Evolutionary conservation across 352 stramenopile genomes (phyloP), one percentile per base, ranked within the genome.

Genomic region (Globisporangium sylvaticum): DNA sequence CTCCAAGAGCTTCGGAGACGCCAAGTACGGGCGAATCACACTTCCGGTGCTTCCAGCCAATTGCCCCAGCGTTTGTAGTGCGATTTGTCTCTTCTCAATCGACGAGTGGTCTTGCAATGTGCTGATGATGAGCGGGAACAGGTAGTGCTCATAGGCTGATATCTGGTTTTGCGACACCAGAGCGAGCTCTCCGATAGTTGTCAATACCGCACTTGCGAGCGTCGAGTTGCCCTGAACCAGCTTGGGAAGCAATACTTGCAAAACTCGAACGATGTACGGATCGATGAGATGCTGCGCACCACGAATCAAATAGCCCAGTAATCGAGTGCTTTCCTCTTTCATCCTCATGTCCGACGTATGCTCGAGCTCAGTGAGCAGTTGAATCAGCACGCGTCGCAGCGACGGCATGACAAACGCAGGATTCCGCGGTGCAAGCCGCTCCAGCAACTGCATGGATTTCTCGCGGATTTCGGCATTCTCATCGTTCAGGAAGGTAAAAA

Each of bases 401-500:
- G 91, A 90, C 9, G 97, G 97, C 60, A 99, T 91, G 31, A 99
- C 95, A 58, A 97, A 93, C 15, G 96, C 96, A 31, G 98, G 97
- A 76, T 99, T 99, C 3, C 92, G 76, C 20, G 84, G 76, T 20
- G 97, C 93, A 10, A 99, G 70, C 1, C 97, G 84, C 32, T 98
- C 97, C 10, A 99, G 75, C 18, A 99, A 76, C 57, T 92, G 77
- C 75, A 99, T 95, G 12, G 95, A 84, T 12, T 78, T 79, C 64
- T 98, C 87, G 50, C 96, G 89, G 44, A 99, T 98, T 7, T 77
- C 71, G 15, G 84, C 77, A 55, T 76, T 79, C 58, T 95, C 88
- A 69, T 99, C 98, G 76, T 99, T 97, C 3, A 99, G 75, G 10
- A 99, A 75, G 22, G 98, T 80, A 65, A 99, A 98, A 0, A 99